Conservation (phyloP, 2,329 filamentous ascomycete genomes). For the Trichoderma arundinaceum region DNA sequence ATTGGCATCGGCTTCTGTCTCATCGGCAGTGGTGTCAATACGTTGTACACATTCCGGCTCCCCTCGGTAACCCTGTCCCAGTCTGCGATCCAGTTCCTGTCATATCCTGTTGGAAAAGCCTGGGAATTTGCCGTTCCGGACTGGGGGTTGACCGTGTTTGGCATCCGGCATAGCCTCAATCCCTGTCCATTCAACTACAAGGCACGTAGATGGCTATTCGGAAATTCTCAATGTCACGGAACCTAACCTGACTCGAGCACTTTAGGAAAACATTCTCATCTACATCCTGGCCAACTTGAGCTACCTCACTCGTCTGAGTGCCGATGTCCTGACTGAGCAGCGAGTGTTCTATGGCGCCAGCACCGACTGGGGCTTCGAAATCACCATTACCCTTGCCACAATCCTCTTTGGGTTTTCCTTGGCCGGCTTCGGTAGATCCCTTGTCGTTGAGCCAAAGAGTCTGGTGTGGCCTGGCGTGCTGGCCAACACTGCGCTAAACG, state of each 20-base stretch:
- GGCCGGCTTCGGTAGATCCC: slow-evolving; percentile 52
- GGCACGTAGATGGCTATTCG: slow-evolving; percentile 37
- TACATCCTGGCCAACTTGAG: slow-evolving; percentile 62
- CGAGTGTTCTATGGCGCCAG: slow-evolving; percentile 51
- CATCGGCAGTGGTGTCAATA: slow-evolving; percentile 47
- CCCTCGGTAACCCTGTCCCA: slow-evolving; percentile 44
- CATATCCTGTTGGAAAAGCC: slow-evolving; percentile 51
- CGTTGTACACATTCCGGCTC: slow-evolving; percentile 48
- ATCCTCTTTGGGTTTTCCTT: slow-evolving; percentile 60
- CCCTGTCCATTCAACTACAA: slow-evolving; percentile 49
- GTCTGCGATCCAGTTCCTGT: slow-evolving; percentile 49
- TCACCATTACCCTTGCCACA: slow-evolving; percentile 54
- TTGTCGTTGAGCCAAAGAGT: slow-evolving; percentile 53
- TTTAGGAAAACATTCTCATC: slow-evolving; percentile 58
- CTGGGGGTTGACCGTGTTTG: slow-evolving; percentile 40
- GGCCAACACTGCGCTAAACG: slow-evolving; percentile 54
- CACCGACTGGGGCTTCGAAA: slow-evolving; percentile 55
- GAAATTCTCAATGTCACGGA: slow-evolving; percentile 40
- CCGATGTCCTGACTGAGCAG: slow-evolving; percentile 45
- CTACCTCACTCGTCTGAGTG: slow-evolving; percentile 48
- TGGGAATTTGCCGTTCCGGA: slow-evolving; percentile 44
- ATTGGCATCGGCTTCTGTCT: slow-evolving; percentile 48
- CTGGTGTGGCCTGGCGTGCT: slow-evolving; percentile 61
- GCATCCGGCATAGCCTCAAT: slow-evolving; percentile 44
- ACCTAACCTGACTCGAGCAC: slow-evolving; percentile 34